Evolutionary conservation across 495 filamentous ascomycete genomes (phyloP), one percentile per base, ranked within the genome.

Genomic region (Recurvomyces mirabilis): DNA sequence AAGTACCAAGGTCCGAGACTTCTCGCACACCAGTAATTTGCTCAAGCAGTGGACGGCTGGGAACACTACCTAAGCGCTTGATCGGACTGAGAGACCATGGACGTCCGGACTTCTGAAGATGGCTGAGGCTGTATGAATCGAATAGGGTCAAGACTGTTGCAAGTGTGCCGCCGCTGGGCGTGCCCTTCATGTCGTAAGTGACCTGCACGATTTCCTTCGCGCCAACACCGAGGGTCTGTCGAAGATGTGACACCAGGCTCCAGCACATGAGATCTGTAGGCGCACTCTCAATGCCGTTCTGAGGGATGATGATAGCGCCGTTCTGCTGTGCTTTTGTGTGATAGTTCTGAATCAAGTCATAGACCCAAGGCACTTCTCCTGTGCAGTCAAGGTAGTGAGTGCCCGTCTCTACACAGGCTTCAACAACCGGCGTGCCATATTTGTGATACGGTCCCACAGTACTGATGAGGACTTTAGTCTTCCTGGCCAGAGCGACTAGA

Each of bases 321-420:
- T 70, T 87, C 12, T 63, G 60, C 55, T 87, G 77, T 13, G 91
- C 91, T 0, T 64, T 71, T 11, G 77, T 69, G 46, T 89, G 74
- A 57, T 93, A 91, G 51, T 86, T 83, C 14, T 77, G 69, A 42
- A 95, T 76, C 70, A 94, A 91, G 19, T 74, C 65, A 45, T 72
- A 65, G 20, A 87, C 72, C 75, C 82, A 98, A 6, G 84, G 82
- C 6, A 76, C 74, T 59, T 98, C 91, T 28, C 88, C 88, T 11
- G 89, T 94, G 23, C 76, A 75, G 66, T 95, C 89, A 32, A 96
- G 67, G 59, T 94, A 94, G 60, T 94, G 87, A 11, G 89, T 94
- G 18, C 89, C 88, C 47, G 77, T 78, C 37, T 76, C 71, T 23
- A 84, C 86, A 60, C 89, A 96, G n/a, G 88, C 87, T 52, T 82